A percentile compares a stretch with the other conserved stretches of the same genome.
Conservation (phyloP, 768 basidiomycete species). For the Amanita brunnescens region DNA sequence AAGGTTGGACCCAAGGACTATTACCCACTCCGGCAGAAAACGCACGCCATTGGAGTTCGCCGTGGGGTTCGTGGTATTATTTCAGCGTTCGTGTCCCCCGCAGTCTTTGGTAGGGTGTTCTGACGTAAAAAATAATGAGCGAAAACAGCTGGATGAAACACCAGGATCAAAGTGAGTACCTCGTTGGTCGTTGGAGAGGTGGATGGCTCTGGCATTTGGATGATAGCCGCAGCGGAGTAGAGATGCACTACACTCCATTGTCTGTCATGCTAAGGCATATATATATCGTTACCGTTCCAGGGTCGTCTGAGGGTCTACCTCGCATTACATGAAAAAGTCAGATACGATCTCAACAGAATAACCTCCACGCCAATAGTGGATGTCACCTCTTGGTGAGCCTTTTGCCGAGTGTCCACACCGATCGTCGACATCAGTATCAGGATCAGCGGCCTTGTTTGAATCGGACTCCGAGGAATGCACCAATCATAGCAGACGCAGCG, state of each 20-base stretch:
- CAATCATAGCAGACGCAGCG: background rate
- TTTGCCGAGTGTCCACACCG: background rate
- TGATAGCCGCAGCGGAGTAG: background rate
- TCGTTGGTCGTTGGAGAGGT: background rate
- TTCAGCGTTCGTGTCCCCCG: background rate
- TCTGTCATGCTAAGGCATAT: background rate
- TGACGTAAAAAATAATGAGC: background rate
- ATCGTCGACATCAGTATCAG: background rate
- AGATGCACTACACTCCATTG: background rate
- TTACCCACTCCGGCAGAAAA: conserved; percentile 55
- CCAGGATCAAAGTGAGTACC: background rate
- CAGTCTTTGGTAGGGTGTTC: background rate
- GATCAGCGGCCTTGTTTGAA: background rate
- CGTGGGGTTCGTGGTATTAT: conserved; percentile 18
- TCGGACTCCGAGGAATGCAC: conserved; percentile 5
- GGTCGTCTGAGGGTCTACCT: background rate
- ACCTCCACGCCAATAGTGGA: background rate
- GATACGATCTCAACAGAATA: background rate
- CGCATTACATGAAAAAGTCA: background rate
- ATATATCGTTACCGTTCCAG: background rate
- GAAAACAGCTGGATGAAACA: background rate
- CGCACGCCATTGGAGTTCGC: conserved; percentile 64
- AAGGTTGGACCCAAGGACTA: background rate
- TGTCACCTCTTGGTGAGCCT: background rate
- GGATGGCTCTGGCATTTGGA: conserved; percentile 1